Percentiles rank a stretch among this genome's conserved stretches.
These are phyloP conservation scores for Yarrowia sp. DNA, from an alignment of 805 yeast genomes.

Conservation along the genomic window DNA sequence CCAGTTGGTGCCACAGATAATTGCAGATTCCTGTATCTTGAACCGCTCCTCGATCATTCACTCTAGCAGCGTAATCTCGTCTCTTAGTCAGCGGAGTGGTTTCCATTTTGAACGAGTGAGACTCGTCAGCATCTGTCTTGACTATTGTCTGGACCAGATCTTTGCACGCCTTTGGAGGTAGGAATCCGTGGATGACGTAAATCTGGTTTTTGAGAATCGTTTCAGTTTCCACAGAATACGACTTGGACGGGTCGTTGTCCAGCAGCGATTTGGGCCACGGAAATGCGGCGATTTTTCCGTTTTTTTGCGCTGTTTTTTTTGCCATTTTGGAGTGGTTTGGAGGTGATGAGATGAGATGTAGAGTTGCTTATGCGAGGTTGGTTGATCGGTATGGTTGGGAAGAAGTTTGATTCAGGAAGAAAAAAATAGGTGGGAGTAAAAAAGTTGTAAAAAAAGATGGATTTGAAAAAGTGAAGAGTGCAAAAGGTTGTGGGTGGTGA, in stretches of 20 bases:
- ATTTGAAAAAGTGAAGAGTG: too few species aligned
- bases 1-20: slow-evolving; percentile 46
- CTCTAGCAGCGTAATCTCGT: slow-evolving; percentile 54
- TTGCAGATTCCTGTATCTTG: slow-evolving; percentile 42
- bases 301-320: not conserved
- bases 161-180: slow-evolving; percentile 26
- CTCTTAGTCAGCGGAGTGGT: slow-evolving; percentile 46
- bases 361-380: not conserved
- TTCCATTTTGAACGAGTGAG: slow-evolving; percentile 6
- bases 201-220: slow-evolving; percentile 28
- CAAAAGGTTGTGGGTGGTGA: too few species aligned
- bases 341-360: not conserved
- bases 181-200: slow-evolving; percentile 26
- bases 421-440: too few species aligned
- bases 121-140: not conserved
- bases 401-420: too few species aligned
- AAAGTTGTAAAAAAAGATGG: too few species aligned
- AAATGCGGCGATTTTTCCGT: not conserved
- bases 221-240: not conserved
- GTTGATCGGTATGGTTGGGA: too few species aligned
- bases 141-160: slow-evolving; percentile 29
- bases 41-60: slow-evolving; percentile 50
- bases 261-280: slow-evolving; percentile 8
- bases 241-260: slow-evolving; percentile 17
- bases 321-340: not conserved